Percentiles rank a stretch among this genome's conserved stretches.
These are phyloP conservation scores for Cucurbita ficifolia DNA, from an alignment of 306 rosid genomes.

Conservation along the genomic window DNA sequence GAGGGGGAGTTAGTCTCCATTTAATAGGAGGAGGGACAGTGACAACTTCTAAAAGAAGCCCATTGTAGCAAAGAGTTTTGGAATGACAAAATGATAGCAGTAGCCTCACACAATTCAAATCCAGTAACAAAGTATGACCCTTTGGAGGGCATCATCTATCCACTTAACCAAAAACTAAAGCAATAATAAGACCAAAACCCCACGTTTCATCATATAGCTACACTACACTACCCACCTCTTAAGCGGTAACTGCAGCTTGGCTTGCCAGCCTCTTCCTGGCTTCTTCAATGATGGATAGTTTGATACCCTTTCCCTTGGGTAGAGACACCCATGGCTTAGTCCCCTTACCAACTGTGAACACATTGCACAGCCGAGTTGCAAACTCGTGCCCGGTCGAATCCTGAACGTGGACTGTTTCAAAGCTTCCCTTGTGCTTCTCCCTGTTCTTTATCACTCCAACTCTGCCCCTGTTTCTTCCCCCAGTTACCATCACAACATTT, in stretches of 20 bases:
- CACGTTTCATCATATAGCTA: neutral
- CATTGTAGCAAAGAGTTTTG: neutral
- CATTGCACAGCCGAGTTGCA: constrained; percentile 57
- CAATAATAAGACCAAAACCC: neutral
- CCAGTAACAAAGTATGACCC: neutral
- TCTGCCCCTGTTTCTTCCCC: constrained; percentile 71
- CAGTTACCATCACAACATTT: constrained; percentile 68
- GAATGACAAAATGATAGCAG: neutral
- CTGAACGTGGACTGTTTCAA: constrained; percentile 65
- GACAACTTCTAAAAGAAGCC: too few relatives aligned
- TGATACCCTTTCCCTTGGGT: constrained; percentile 86
- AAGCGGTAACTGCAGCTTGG: constrained; percentile 43
- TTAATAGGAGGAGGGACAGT: too few relatives aligned
- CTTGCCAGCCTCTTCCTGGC: constrained; percentile 63
- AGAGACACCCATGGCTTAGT: constrained; percentile 66
- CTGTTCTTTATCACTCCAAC: constrained; percentile 79
- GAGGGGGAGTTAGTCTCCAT: too few relatives aligned
- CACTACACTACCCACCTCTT: neutral
- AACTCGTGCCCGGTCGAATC: constrained; percentile 71
- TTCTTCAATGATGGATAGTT: constrained; percentile 62
- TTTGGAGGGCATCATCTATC: neutral
- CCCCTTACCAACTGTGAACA: constrained; percentile 59
- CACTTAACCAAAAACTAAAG: neutral
- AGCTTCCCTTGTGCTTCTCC: constrained; percentile 72
- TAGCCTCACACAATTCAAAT: neutral